Conservation (phyloP, 371 early-diverging fungal genomes). For the Catenaria anguillulae region DNA sequence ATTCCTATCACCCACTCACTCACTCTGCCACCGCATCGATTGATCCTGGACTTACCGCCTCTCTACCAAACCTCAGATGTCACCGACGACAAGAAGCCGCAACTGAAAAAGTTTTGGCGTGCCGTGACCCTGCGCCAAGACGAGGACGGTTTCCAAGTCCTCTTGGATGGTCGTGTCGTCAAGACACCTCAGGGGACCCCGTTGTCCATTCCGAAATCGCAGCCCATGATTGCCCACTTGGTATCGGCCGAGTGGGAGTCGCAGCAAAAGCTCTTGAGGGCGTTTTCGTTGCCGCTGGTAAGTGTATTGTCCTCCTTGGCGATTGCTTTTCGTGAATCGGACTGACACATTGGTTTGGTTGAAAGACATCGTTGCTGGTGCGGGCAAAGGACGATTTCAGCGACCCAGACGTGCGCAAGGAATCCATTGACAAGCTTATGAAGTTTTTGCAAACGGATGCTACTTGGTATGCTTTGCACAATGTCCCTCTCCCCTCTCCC, state of each 20-base stretch:
- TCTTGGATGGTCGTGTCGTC: constrained; percentile 61
- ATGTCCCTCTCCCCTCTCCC: neutral
- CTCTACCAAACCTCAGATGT: no score
- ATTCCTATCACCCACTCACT: no score
- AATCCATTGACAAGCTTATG: constrained; percentile 57
- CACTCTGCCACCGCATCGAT: no score
- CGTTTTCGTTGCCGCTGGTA: constrained; percentile 77
- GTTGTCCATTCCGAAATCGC: constrained; percentile 38
- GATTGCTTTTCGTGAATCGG: neutral
- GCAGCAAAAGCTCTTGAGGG: constrained; percentile 38
- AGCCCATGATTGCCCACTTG: constrained; percentile 53
- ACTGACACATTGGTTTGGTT: neutral
- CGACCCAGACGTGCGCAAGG: constrained; percentile 30
- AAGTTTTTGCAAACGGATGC: constrained; percentile 77
- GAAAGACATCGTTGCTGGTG: constrained; percentile 70
- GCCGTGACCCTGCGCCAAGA: constrained; percentile 39
- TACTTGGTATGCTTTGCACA: constrained; percentile 34
- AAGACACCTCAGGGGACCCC: constrained; percentile 67
- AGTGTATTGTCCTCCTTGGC: constrained; percentile 5
- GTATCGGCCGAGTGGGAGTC: constrained; percentile 75
- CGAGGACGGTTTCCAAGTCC: constrained; percentile 37
- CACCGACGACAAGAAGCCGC: neutral
- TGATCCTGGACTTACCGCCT: no score
- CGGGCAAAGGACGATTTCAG: constrained; percentile 61
- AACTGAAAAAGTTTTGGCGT: constrained; percentile 59